Percentiles rank a stretch among this genome's conserved stretches.
These are phyloP conservation scores for Diaporthe caulivora DNA, from an alignment of 2,329 filamentous ascomycete genomes.

Conservation along the genomic window DNA sequence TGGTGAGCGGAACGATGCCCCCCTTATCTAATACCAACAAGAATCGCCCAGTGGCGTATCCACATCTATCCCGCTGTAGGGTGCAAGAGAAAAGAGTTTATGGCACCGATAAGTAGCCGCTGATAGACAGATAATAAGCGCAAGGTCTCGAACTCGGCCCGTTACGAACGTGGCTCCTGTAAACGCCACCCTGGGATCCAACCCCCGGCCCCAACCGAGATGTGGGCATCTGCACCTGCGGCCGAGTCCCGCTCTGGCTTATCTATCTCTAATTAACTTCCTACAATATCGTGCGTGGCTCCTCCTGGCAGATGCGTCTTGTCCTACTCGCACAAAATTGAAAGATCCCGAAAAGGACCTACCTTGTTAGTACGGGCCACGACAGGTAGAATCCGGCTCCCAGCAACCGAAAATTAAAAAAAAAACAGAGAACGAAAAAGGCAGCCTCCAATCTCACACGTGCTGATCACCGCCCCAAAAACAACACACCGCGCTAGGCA, in stretches of 20 bases:
- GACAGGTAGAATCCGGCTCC: not conserved
- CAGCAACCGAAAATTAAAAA: not conserved
- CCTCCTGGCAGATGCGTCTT: not conserved
- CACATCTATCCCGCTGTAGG: not conserved
- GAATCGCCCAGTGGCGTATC: not conserved
- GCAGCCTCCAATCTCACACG: not conserved
- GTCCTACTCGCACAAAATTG: not conserved
- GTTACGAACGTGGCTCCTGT: conserved; percentile 6
- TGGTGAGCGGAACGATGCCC: not conserved
- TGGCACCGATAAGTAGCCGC: not conserved
- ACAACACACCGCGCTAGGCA: conserved; percentile 6
- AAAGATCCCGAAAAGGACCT: not conserved
- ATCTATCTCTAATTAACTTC: not conserved
- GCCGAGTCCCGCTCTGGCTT: not conserved
- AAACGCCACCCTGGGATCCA: not conserved
- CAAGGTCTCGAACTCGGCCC: conserved; percentile 1
- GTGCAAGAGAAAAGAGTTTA: not conserved
- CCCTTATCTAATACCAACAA: not conserved
- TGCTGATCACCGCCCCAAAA: not conserved
- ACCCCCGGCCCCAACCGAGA: conserved; percentile 21
- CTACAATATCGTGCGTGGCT: not conserved
- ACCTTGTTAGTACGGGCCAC: not conserved
- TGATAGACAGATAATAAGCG: not conserved
- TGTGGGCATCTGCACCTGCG: not conserved
- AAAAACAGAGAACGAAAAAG: not conserved